Percentiles rank a stretch among this genome's conserved stretches.
Evolutionary conservation across 1,284 basidiomycete species (phyloP).

Genomic region (Heterobasidion occidentale): DNA sequence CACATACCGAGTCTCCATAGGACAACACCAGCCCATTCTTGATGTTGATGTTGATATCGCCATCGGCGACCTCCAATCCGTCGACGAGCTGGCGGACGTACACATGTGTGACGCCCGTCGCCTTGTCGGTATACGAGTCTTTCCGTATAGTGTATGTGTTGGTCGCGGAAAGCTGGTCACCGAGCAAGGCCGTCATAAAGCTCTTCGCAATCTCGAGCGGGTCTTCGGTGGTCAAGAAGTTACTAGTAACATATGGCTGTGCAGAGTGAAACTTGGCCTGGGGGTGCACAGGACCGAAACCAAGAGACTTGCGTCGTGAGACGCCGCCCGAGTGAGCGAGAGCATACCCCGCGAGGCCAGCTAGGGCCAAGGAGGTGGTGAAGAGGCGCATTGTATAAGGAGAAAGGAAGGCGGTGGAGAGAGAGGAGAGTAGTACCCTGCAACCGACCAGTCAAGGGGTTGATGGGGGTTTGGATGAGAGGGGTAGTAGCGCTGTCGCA

Average conservation of each 20-base stretch:
- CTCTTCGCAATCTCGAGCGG: constrained; percentile 52
- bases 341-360: constrained; percentile 26
- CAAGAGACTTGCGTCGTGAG: constrained; percentile 64
- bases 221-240: constrained; percentile 30
- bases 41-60: constrained; percentile 86
- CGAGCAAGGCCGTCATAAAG: constrained; percentile 47
- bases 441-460: constrained; percentile 7
- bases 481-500: not conserved
- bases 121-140: constrained; percentile 82
- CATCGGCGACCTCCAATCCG: constrained; percentile 82
- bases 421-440: not conserved
- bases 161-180: constrained; percentile 25
- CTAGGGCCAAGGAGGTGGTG: constrained; percentile 23
- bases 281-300: constrained; percentile 70
- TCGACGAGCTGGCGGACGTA: constrained; percentile 78
- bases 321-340: constrained; percentile 25
- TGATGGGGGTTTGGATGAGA: constrained; percentile 4
- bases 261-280: constrained; percentile 63
- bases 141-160: constrained; percentile 54
- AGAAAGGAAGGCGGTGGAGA: not conserved
- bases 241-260: constrained; percentile 34
- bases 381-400: constrained; percentile 22
- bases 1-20: constrained; percentile 72
- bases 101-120: constrained; percentile 79
- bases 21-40: constrained; percentile 75